Evolutionary conservation across 345 rosid genomes (phyloP).

Genomic region (Murraya paniculata): DNA sequence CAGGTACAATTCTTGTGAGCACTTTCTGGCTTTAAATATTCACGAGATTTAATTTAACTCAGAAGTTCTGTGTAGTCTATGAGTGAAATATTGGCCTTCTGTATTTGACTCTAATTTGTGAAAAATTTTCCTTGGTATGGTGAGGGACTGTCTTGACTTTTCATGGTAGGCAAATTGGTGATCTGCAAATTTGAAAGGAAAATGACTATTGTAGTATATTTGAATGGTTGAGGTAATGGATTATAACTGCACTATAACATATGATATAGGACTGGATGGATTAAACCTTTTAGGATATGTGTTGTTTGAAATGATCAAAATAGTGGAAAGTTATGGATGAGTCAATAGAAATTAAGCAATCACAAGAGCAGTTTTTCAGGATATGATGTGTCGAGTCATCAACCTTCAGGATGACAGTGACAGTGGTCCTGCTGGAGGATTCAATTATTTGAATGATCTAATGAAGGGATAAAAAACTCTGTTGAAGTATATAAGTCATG

Average conservation of each 20-base stretch:
- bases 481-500: not conserved
- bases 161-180: not conserved
- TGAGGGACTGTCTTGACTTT: not conserved
- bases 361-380: not conserved
- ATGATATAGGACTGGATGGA: not conserved
- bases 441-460: not conserved
- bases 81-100: not conserved
- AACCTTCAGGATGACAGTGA: not conserved
- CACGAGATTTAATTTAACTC: not conserved
- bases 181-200: not conserved
- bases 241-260: not conserved
- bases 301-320: not conserved
- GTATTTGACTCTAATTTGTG: not conserved
- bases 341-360: not conserved
- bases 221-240: no score
- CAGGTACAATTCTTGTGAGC: conserved; percentile 33
- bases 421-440: not conserved
- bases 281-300: not conserved
- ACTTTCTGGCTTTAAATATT: not conserved
- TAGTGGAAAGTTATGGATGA: not conserved
- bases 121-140: not conserved
- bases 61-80: not conserved
- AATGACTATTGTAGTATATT: not conserved
- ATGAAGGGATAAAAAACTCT: not conserved
- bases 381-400: not conserved